Conservation (phyloP, 306 rosid species). For the Acmispon strigosus region DNA sequence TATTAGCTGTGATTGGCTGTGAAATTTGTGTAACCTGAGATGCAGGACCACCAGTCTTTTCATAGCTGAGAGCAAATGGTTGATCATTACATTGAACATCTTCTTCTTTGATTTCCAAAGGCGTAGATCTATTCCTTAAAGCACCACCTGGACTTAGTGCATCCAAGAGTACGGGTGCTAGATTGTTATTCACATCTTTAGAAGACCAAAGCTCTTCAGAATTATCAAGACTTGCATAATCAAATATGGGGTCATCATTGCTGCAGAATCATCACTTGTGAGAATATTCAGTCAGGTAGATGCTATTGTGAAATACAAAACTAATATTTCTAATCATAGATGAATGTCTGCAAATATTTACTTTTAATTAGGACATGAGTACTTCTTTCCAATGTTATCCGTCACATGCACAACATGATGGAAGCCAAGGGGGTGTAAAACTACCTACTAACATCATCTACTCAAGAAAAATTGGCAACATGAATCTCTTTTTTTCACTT, state of each 20-base stretch:
- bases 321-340: not conserved
- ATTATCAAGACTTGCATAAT: conserved; percentile 52
- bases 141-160: conserved; percentile 29
- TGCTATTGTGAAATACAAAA: conserved; percentile 16
- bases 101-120: conserved; percentile 45
- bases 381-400: conserved; percentile 11
- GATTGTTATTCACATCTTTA: conserved; percentile 42
- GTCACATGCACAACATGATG: not conserved
- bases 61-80: conserved; percentile 32
- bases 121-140: conserved; percentile 31
- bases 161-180: conserved; percentile 33
- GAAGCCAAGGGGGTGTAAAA: conserved; percentile 12
- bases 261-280: conserved; percentile 84
- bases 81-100: conserved; percentile 37
- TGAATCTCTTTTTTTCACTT: not conserved
- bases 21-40: conserved; percentile 38
- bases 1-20: conserved; percentile 23
- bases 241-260: conserved; percentile 72
- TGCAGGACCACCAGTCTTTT: conserved; percentile 32
- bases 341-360: not conserved
- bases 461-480: not conserved
- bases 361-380: not conserved
- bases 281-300: conserved; percentile 49
- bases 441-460: not conserved
- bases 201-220: conserved; percentile 72